Evolutionary conservation across 2,329 filamentous ascomycete genomes (phyloP), one percentile per base, ranked within the genome.

Genomic region (Daldinia sp.): DNA sequence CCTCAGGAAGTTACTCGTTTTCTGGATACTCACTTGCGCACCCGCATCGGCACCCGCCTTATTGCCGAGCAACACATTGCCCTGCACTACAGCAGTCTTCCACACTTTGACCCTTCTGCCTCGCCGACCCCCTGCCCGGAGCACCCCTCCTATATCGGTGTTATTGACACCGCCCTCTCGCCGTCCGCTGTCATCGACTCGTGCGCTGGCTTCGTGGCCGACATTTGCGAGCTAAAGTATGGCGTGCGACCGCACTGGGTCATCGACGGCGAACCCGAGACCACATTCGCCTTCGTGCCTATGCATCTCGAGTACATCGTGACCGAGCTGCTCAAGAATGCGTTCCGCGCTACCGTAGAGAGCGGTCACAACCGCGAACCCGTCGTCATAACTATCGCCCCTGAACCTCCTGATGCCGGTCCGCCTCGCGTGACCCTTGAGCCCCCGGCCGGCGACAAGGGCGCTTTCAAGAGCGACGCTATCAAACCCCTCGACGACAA

Each of bases 281-380:
- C 94, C n/a, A 91, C 90, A 0, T 97, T 99, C 77, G 94, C 95
- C 20, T 96, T 97, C 76, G 91, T 99, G 7, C 96, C 96, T 13
- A 96, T 97, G 79, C 96, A 99, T 79, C 87, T 99, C 26, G 95
- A 98, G 81, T 99, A 99, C 80, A 98, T 99, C 72, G 88, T 98
- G 71, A 99, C 95, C 0, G 96, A 99, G 80, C 86, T 99, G 1
- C 87, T 99, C 65, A 99, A 99, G 81, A 99, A 99, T 77, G 93
- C 94, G 0, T 99, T 98, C 82, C 89, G 96, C 48, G 95, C 96
- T 3, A 97, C 93, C 0, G 90, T 98, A 9, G 96, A 99, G 80
- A 90, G 88, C 65, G 89, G 90, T n/a, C 90, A 88, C 75, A 91
- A 92, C 73, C 86, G 88, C 46, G 92, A 97, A 72, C 93, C 95